Evolutionary conservation across 2,329 filamentous ascomycete genomes (phyloP).

Genomic region (Pseudogymnoascus sp.): DNA sequence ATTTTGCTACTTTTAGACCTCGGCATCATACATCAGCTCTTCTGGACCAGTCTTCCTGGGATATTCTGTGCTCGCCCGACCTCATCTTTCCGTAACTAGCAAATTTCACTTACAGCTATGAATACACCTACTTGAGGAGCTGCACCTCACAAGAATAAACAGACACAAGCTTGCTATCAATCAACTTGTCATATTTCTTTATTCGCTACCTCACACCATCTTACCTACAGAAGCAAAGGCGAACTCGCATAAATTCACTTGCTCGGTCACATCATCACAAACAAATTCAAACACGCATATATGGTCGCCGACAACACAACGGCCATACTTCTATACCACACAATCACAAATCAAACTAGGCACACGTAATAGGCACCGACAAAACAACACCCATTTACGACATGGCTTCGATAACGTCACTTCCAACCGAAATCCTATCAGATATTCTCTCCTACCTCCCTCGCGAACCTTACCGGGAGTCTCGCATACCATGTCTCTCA

Average conservation of each 20-base stretch:
- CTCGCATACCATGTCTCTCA: not conserved
- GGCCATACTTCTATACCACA: too few relatives aligned
- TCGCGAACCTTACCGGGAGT: not conserved
- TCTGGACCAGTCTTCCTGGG: not conserved
- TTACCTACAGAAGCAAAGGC: not conserved
- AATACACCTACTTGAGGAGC: not conserved
- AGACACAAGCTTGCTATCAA: not conserved
- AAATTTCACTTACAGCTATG: not conserved
- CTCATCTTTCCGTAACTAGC: not conserved
- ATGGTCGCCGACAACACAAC: not conserved
- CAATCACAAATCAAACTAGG: too few relatives aligned
- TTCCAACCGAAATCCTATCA: not conserved
- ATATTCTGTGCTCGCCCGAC: not conserved
- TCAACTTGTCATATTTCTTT: not conserved
- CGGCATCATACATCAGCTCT: not conserved
- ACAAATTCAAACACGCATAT: not conserved
- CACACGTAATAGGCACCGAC: not conserved
- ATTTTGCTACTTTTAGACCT: too few relatives aligned
- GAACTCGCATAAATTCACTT: not conserved
- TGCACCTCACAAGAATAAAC: not conserved
- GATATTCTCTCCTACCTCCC: not conserved
- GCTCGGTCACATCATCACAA: not conserved
- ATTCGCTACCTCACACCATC: not conserved
- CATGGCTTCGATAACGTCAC: not conserved
- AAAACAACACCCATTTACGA: not conserved